Percentiles rank a stretch among this genome's conserved stretches.
Evolutionary conservation across 2,329 filamentous ascomycete genomes (phyloP).

Genomic region (Neodidymelliopsis sp.): DNA sequence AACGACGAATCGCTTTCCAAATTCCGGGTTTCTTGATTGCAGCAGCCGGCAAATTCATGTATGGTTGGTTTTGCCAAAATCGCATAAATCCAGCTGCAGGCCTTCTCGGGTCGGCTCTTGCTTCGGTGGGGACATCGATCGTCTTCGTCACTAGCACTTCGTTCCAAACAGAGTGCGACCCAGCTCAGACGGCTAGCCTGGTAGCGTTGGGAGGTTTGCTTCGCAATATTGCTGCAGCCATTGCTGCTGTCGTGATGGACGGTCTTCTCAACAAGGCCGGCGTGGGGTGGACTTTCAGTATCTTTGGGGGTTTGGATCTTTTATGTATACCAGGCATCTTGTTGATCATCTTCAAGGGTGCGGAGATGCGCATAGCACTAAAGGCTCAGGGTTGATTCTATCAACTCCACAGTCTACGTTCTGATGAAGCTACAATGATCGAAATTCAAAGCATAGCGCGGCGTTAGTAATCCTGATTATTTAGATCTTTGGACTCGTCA

Average conservation of each 20-base stretch:
- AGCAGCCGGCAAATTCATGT: slow-evolving; percentile 51
- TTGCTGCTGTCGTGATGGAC: slow-evolving; percentile 49
- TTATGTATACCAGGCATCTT: slow-evolving; percentile 35
- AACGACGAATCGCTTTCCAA: slow-evolving; percentile 51
- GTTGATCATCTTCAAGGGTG: slow-evolving; percentile 30
- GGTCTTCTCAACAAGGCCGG: slow-evolving; percentile 47
- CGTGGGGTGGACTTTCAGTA: slow-evolving; percentile 53
- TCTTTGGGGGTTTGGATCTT: slow-evolving; percentile 46
- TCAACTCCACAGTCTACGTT: not conserved
- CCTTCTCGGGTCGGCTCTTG: slow-evolving; percentile 36
- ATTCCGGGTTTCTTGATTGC: slow-evolving; percentile 52
- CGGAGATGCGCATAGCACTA: slow-evolving; percentile 31
- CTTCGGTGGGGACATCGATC: slow-evolving; percentile 49
- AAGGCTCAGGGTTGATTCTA: slow-evolving; percentile 20
- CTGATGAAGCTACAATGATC: not conserved
- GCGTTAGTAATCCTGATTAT: not conserved
- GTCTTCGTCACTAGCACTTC: slow-evolving; percentile 54
- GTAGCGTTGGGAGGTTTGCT: slow-evolving; percentile 53
- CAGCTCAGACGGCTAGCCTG: slow-evolving; percentile 50
- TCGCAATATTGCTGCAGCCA: slow-evolving; percentile 51
- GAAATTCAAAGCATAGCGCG: slow-evolving; percentile 11
- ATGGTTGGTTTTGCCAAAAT: slow-evolving; percentile 51
- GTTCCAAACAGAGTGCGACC: slow-evolving; percentile 53
- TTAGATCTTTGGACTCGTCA: not conserved
- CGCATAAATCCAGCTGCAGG: slow-evolving; percentile 29